Evolutionary conservation across 2,329 filamentous ascomycete genomes (phyloP).

Genomic region (Ophiocordyceps camponoti-rufipedis): DNA sequence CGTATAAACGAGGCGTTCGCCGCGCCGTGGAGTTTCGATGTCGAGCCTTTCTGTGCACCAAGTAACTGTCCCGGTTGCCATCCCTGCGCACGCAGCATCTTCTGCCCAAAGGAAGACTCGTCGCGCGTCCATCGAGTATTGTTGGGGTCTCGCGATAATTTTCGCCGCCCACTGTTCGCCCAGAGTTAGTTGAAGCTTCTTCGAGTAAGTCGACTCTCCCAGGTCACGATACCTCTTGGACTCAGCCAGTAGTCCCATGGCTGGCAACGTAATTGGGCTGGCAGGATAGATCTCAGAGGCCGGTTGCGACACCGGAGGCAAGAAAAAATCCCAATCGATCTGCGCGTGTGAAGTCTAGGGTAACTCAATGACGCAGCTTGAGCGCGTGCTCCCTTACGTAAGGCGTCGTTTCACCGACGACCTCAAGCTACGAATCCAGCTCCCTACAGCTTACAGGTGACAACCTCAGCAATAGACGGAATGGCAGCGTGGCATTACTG

Average conservation of each 20-base stretch:
- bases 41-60: constrained; percentile 57
- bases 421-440: too few species aligned
- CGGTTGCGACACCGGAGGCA: background rate
- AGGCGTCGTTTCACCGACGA: too few species aligned
- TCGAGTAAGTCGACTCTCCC: background rate
- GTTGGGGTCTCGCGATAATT: constrained; percentile 82
- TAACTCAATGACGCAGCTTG: too few species aligned
- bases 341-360: background rate
- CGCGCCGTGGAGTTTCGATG: constrained; percentile 58
- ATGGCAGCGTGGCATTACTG: too few species aligned
- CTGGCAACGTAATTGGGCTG: constrained; percentile 2
- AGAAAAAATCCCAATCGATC: constrained; percentile 10
- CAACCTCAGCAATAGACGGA: too few species aligned
- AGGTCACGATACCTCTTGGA: constrained; percentile 12
- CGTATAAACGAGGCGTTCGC: constrained; percentile 76
- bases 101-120: constrained; percentile 70
- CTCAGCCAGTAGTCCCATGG: constrained; percentile 19
- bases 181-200: background rate
- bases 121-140: constrained; percentile 86
- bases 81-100: constrained; percentile 72
- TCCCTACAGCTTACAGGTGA: too few species aligned
- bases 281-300: background rate
- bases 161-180: constrained; percentile 22
- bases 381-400: too few species aligned
- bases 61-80: constrained; percentile 78